phyloP scores from a whole-genome alignment of 257 asterid genomes.

The Osmanthus fragrans region DNA sequence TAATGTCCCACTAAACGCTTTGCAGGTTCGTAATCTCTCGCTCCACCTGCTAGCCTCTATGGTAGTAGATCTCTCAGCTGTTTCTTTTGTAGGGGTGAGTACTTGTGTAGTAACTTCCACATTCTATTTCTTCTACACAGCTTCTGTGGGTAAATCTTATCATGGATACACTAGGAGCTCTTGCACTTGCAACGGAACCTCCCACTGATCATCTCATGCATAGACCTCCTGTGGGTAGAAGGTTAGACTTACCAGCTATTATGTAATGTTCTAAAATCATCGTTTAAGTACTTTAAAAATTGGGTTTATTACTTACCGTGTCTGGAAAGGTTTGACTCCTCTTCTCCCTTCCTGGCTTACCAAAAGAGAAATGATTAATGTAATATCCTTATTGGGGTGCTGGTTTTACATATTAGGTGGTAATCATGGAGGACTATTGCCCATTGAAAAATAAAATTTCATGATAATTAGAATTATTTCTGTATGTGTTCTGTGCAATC shows the following conservation, averaged over 20 bases:
- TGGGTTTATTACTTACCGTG: not conserved
- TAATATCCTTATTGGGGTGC: not conserved
- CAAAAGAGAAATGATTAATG: not conserved
- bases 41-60: conserved; percentile 9
- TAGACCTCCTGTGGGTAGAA: conserved; percentile 91
- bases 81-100: not conserved
- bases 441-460: too few relatives aligned
- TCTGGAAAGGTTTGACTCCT: not conserved
- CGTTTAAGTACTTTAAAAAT: not conserved
- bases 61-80: not conserved
- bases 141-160: conserved; percentile 99
- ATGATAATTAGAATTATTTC: too few relatives aligned
- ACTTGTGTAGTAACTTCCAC: not conserved
- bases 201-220: conserved; percentile 95
- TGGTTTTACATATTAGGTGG: too few relatives aligned
- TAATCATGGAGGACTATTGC: too few relatives aligned
- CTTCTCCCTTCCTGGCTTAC: conserved; percentile 1
- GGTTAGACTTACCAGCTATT: conserved; percentile 44
- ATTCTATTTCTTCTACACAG: conserved; percentile 40
- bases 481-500: too few relatives aligned
- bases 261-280: not conserved
- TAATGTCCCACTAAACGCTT: conserved; percentile 90
- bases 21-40: conserved; percentile 61
- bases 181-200: conserved; percentile 94
- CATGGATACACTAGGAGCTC: conserved; percentile 98